Conservation (phyloP, 2,329 filamentous ascomycete genomes). For the Penicillium vulpinum region DNA sequence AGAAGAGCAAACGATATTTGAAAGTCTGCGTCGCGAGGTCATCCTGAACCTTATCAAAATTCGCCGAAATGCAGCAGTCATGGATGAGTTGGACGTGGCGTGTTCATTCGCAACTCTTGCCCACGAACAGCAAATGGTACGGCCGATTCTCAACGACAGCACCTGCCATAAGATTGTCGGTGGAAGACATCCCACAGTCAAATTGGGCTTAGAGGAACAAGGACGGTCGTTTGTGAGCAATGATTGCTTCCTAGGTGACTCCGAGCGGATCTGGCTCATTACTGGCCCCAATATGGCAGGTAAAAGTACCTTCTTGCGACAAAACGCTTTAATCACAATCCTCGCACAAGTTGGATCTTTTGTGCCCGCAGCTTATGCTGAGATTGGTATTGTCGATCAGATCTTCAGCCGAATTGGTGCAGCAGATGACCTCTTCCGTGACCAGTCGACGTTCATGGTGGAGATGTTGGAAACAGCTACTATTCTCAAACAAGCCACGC, state of each 20-base stretch:
- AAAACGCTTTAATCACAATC: constrained; percentile 92
- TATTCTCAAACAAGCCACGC: constrained; percentile 82
- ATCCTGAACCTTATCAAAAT: constrained; percentile 81
- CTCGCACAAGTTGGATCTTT: constrained; percentile 91
- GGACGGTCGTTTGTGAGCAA: constrained; percentile 82
- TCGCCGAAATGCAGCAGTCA: constrained; percentile 81
- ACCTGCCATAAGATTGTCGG: constrained; percentile 74
- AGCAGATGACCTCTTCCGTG: constrained; percentile 88
- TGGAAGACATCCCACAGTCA: constrained; percentile 90
- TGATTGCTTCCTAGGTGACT: constrained; percentile 78
- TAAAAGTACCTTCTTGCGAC: constrained; percentile 92
- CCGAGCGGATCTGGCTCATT: constrained; percentile 67
- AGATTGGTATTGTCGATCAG: constrained; percentile 90
- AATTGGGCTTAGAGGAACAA: constrained; percentile 74
- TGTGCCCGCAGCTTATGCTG: constrained; percentile 83
- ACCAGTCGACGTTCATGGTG: constrained; percentile 98
- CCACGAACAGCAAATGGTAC: constrained; percentile 67
- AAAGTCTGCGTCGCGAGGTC: constrained; percentile 70
- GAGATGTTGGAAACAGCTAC: constrained; percentile 97
- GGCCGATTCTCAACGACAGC: constrained; percentile 68
- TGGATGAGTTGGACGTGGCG: constrained; percentile 90
- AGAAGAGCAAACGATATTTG: constrained; percentile 82
- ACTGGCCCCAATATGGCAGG: constrained; percentile 97
- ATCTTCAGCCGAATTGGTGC: constrained; percentile 92
- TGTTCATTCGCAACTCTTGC: constrained; percentile 83